Evolutionary conservation across 345 rosid genomes (phyloP).

Genomic region (Salix dunnii): DNA sequence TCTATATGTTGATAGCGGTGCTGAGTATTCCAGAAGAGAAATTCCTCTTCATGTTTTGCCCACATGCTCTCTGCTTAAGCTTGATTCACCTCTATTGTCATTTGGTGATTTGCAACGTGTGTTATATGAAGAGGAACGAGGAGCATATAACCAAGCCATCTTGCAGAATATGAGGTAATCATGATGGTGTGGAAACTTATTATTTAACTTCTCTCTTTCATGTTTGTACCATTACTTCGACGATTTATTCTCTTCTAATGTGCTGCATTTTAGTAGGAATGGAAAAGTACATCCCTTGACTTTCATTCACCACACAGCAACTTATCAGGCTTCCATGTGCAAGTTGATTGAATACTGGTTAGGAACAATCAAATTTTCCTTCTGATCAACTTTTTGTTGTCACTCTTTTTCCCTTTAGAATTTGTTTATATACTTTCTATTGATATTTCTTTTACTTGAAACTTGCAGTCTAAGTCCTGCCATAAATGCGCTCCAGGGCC

Average conservation of each 20-base stretch:
- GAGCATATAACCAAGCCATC: constrained; percentile 79
- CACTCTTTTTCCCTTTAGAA: constrained; percentile 8
- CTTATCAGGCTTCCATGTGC: constrained; percentile 96
- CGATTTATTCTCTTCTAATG: constrained; percentile 9
- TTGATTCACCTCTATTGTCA: constrained; percentile 72
- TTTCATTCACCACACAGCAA: constrained; percentile 86
- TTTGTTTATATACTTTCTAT: constrained; percentile 6
- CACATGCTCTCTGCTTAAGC: constrained; percentile 58
- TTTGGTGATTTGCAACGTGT: constrained; percentile 85
- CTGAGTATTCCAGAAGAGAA: constrained; percentile 79
- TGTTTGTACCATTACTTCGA: neutral
- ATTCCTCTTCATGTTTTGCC: constrained; percentile 82
- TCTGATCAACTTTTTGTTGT: constrained; percentile 2
- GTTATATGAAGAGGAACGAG: constrained; percentile 76
- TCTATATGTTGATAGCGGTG: constrained; percentile 59
- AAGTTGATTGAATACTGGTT: constrained; percentile 94
- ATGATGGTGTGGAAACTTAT: constrained; percentile 1
- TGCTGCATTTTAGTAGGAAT: constrained; percentile 39
- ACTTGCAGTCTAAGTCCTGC: constrained; percentile 84
- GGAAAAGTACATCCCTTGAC: constrained; percentile 88
- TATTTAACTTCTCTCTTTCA: neutral
- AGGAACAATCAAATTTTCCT: constrained; percentile 22
- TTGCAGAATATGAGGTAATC: constrained; percentile 65
- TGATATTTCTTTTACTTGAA: neutral
- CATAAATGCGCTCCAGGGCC: constrained; percentile 75